Evolutionary conservation across 192 early-diverging fungal genomes (phyloP).

Genomic region (Rhizoclosmatium globosum): DNA sequence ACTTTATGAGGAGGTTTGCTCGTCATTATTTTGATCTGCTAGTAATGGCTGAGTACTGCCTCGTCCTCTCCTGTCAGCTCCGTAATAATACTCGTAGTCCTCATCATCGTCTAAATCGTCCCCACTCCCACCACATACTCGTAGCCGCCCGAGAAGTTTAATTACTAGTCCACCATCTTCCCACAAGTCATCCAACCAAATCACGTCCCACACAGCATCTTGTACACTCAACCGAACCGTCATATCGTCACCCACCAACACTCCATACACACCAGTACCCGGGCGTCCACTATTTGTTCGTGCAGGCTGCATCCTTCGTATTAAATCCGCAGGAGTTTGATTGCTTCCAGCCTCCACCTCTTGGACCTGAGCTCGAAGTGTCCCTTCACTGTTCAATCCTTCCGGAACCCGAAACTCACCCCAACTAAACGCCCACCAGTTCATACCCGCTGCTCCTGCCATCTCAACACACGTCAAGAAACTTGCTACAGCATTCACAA

Average conservation of each 20-base stretch:
- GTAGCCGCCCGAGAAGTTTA: constrained; percentile 1
- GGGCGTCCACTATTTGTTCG: not conserved
- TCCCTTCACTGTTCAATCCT: not conserved
- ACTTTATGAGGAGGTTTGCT: no score
- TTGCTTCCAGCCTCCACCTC: not conserved
- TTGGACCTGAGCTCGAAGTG: not conserved
- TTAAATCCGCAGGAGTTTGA: not conserved
- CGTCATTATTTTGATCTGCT: no score
- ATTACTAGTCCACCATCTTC: constrained; percentile 13
- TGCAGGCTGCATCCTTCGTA: not conserved
- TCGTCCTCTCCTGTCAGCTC: not conserved
- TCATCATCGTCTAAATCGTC: not conserved
- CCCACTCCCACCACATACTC: not conserved
- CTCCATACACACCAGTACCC: not conserved
- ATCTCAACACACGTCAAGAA: constrained; percentile 66
- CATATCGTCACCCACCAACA: not conserved
- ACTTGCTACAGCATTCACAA: constrained; percentile 58
- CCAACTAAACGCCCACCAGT: constrained; percentile 54
- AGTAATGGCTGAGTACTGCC: not conserved
- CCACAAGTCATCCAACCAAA: constrained; percentile 20
- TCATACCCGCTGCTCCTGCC: constrained; percentile 56
- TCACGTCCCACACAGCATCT: constrained; percentile 24
- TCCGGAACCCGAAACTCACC: constrained; percentile 21
- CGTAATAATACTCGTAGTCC: not conserved
- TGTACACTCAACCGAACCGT: not conserved